Evolutionary conservation across 2,329 filamentous ascomycete genomes (phyloP).

Genomic region (Xylariomycetidae sp.): DNA sequence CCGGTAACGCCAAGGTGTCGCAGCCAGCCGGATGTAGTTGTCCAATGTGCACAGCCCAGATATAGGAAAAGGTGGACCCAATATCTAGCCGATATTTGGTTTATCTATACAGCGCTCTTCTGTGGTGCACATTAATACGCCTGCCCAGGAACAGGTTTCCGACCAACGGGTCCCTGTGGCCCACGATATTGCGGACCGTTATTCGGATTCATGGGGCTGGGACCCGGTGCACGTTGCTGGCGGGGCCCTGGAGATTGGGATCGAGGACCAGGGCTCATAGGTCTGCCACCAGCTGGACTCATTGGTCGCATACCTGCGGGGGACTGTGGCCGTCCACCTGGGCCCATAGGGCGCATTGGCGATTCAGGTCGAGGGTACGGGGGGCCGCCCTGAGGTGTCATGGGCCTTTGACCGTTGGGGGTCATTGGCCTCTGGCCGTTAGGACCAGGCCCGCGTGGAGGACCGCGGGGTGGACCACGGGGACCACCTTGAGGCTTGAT

Average conservation of each 20-base stretch:
- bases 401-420: slow-evolving; percentile 23
- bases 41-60: slow-evolving; percentile 3
- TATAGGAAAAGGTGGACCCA: slow-evolving; percentile 1
- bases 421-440: slow-evolving; percentile 35
- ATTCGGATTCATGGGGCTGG: slow-evolving; percentile 43
- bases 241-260: slow-evolving; percentile 43
- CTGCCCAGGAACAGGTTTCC: slow-evolving; percentile 55
- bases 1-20: slow-evolving; percentile 4
- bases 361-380: slow-evolving; percentile 30
- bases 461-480: slow-evolving; percentile 17
- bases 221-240: slow-evolving; percentile 41
- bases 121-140: slow-evolving; percentile 33
- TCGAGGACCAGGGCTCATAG: slow-evolving; percentile 27
- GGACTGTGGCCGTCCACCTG: slow-evolving; percentile 22
- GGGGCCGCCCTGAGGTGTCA: slow-evolving; percentile 21
- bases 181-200: slow-evolving; percentile 24
- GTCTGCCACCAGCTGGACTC: slow-evolving; percentile 15
- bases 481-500: slow-evolving; percentile 36
- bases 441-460: slow-evolving; percentile 28
- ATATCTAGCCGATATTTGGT: no score
- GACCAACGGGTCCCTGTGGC: slow-evolving; percentile 36
- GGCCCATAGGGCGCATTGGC: slow-evolving; percentile 27
- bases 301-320: slow-evolving; percentile 29
- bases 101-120: background rate
- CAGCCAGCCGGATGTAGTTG: slow-evolving; percentile 3